Percentiles rank a stretch among this genome's conserved stretches.
Evolutionary conservation across 2,329 filamentous ascomycete species (phyloP).

Genomic region (Diplocarpon mali): DNA sequence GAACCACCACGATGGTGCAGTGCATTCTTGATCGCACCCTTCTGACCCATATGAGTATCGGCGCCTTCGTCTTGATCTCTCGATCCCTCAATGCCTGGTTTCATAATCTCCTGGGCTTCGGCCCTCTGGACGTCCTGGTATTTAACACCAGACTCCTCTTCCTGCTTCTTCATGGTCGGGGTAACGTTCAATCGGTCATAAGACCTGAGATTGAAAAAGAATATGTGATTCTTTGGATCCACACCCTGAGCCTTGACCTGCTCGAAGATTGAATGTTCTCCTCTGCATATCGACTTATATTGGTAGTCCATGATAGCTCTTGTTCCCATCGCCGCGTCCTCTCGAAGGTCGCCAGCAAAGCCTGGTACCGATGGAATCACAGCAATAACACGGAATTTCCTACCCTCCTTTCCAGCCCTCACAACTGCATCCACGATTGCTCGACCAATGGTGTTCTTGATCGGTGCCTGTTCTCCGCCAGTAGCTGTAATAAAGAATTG

Average conservation of each 20-base stretch:
- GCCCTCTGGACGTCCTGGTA: conserved; percentile 83
- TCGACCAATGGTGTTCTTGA: conserved; percentile 77
- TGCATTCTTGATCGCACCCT: conserved; percentile 23
- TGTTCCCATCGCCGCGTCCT: conserved; percentile 74
- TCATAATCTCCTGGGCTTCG: conserved; percentile 82
- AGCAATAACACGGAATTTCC: conserved; percentile 86
- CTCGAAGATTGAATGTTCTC: conserved; percentile 81
- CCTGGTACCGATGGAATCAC: conserved; percentile 86
- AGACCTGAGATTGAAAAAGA: conserved; percentile 85
- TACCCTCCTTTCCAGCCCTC: conserved; percentile 64
- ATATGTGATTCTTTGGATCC: conserved; percentile 71
- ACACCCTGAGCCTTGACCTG: conserved; percentile 64
- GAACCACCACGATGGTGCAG: conserved; percentile 22
- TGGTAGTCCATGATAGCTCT: conserved; percentile 96
- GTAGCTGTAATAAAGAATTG: conserved; percentile 97
- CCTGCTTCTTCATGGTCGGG: conserved; percentile 57
- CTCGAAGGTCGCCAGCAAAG: conserved; percentile 82
- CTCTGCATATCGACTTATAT: conserved; percentile 89
- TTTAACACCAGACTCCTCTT: conserved; percentile 69
- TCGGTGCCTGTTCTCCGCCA: conserved; percentile 71
- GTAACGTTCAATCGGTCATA: conserved; percentile 90
- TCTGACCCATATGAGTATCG: conserved; percentile 37
- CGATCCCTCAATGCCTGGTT: conserved; percentile 54
- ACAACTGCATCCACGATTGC: conserved; percentile 89
- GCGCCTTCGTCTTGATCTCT: conserved; percentile 32